Evolutionary conservation across 2,329 filamentous ascomycete species (phyloP).

Genomic region (Neoarthrinium moseri): DNA sequence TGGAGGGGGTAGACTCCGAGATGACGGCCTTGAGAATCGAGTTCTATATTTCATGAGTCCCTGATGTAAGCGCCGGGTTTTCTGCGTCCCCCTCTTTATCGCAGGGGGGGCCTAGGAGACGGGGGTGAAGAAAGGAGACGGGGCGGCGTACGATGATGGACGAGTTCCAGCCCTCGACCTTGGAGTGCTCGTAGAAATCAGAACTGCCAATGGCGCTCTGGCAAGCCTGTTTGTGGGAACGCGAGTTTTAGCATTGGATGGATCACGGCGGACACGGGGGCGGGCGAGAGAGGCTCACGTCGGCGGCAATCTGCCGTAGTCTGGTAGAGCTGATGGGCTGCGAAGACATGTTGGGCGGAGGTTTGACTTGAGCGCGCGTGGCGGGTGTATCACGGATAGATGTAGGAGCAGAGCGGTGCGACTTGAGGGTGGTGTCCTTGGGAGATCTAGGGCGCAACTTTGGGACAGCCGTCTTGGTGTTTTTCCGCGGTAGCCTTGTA

Average conservation of each 20-base stretch:
- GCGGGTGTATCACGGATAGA: too few species aligned
- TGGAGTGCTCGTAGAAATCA: constrained; percentile 82
- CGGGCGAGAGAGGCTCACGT: too few species aligned
- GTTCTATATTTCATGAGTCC: constrained; percentile 58
- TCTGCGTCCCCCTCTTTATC: too few species aligned
- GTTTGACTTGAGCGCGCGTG: too few species aligned
- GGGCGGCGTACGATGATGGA: constrained; percentile 77
- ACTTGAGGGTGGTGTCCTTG: too few species aligned
- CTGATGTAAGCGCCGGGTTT: too few species aligned
- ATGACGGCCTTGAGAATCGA: constrained; percentile 75
- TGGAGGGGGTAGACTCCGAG: constrained; percentile 65
- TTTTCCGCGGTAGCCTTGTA: constrained; percentile 3
- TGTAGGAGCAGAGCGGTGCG: too few species aligned
- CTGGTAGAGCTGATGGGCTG: constrained; percentile 76
- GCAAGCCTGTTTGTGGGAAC: constrained; percentile 65
- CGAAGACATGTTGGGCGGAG: constrained; percentile 2
- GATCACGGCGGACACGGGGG: too few species aligned
- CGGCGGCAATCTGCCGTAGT: constrained; percentile 80
- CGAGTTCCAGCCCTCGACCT: constrained; percentile 87
- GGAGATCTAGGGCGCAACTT: too few species aligned
- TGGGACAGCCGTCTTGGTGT: too few species aligned
- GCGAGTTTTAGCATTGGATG: not conserved
- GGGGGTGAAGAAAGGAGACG: too few species aligned
- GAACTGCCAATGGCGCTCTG: constrained; percentile 70
- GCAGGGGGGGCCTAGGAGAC: too few species aligned